Percentiles rank a stretch among this genome's conserved stretches.
These are phyloP conservation scores for Setomelanomma holmii DNA, from an alignment of 2,329 filamentous ascomycete species.

Conservation along the genomic window DNA sequence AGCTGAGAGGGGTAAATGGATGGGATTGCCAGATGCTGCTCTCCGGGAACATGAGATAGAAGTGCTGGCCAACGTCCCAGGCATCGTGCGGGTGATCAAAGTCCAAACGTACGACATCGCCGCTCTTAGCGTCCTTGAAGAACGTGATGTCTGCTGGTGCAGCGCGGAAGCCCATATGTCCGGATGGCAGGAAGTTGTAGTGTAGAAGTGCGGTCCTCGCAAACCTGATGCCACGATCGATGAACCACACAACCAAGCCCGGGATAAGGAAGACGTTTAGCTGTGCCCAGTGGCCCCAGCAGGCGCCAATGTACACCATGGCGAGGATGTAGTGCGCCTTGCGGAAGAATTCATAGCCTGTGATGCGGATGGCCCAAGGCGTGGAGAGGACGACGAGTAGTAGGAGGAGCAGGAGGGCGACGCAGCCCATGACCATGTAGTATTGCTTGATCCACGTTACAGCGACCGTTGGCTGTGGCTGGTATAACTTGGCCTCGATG, in stretches of 20 bases:
- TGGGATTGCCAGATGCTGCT: constrained; percentile 75
- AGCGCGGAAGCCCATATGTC: constrained; percentile 40
- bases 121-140: constrained; percentile 53
- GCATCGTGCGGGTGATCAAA: constrained; percentile 66
- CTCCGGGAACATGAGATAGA: constrained; percentile 72
- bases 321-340: constrained; percentile 77
- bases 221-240: constrained; percentile 68
- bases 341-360: constrained; percentile 79
- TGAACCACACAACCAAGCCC: constrained; percentile 67
- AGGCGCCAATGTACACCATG: constrained; percentile 76
- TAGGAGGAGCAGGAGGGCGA: constrained; percentile 70
- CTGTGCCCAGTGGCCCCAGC: constrained; percentile 76
- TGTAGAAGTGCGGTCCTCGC: constrained; percentile 68
- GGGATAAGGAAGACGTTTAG: constrained; percentile 55
- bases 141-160: constrained; percentile 36
- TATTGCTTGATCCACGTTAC: constrained; percentile 65
- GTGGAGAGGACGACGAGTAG: constrained; percentile 68
- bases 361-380: constrained; percentile 66
- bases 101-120: constrained; percentile 66
- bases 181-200: constrained; percentile 46
- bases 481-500: constrained; percentile 70
- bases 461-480: constrained; percentile 71
- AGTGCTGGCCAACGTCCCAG: constrained; percentile 74
- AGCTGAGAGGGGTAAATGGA: constrained; percentile 62
- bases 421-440: constrained; percentile 77